Base-by-base conservation (phyloP, 805 yeast species). In the Lipomyces japonicus region DNA sequence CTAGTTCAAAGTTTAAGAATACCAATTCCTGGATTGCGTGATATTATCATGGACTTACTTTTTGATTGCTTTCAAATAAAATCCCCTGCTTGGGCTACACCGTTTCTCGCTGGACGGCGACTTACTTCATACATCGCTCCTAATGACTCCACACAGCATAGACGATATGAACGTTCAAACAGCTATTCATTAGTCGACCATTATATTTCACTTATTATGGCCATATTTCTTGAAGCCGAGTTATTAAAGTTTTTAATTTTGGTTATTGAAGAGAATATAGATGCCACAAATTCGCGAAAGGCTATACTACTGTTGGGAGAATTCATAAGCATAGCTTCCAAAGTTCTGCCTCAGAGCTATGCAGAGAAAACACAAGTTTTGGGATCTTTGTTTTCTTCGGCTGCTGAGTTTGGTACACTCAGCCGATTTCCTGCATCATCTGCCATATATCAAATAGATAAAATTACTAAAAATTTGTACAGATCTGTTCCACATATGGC, bases 221-320 rank as follows among this genome's bases (percentile, higher is more conserved):
- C 74, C 3, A 68, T 80, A 0, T 69, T 87, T n/a, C 63, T 84
- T 31, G 54, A 60, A 19, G 69, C 51, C 36, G 61, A 50, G 19
- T 39, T 57, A 23, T 19, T 52, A n/a, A 28, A 43, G 21, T 25
- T 32, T 24, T 37, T 57, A 18, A 30, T 47, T n/a, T 12, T 24
- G n/a, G 35, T 57, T 24, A 57, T 57, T 22, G 50, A 57, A 32
- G 51, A 47, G n/a, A 43, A 51, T 31, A 22, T 38, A 12, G 79
- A 81, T 60, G 72, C 65, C n/a, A 64, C 69, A 18, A 74, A 71
- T 53, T 65, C 75, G 32, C 65, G 77, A 3, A 86, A 85, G 65
- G 83, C 89, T 0, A 76, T 85, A 4, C 68, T 76, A 19, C 70
- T 91, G 7, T 62, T 86, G 2, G 75, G 87, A 0, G 88, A 85